These are phyloP conservation scores for Ogataea zsoltii DNA, from an alignment of 805 yeast genomes.

Conservation along the genomic window DNA sequence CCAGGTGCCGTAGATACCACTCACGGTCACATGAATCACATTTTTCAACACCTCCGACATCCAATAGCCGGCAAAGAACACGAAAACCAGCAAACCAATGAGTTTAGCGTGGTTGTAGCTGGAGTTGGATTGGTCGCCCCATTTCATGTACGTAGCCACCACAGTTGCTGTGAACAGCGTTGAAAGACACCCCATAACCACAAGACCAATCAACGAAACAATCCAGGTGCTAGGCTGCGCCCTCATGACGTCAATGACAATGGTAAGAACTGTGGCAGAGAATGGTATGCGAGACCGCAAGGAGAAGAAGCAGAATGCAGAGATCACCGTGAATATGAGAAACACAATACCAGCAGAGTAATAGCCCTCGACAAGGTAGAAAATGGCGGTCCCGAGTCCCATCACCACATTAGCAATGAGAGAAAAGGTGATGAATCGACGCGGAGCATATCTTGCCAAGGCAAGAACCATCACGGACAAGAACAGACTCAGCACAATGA, in stretches of 20 bases:
- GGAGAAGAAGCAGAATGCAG: slow-evolving; percentile 20
- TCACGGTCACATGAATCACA: slow-evolving; percentile 75
- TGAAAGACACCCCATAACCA: slow-evolving; percentile 64
- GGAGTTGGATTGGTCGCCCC: slow-evolving; percentile 38
- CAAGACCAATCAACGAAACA: slow-evolving; percentile 37
- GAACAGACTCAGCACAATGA: slow-evolving; percentile 58
- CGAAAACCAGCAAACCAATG: slow-evolving; percentile 59
- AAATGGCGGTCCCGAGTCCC: slow-evolving; percentile 76
- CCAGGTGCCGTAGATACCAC: slow-evolving; percentile 94
- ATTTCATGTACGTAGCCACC: slow-evolving; percentile 77
- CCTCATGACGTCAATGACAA: slow-evolving; percentile 70
- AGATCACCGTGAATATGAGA: slow-evolving; percentile 33
- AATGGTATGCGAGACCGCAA: slow-evolving; percentile 29
- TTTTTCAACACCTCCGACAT: slow-evolving; percentile 82
- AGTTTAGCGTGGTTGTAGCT: slow-evolving; percentile 23
- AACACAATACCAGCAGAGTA: slow-evolving; percentile 75
- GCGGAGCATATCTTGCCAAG: slow-evolving; percentile 65
- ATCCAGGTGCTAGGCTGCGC: slow-evolving; percentile 65
- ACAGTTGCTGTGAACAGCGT: slow-evolving; percentile 65
- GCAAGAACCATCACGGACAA: slow-evolving; percentile 56
- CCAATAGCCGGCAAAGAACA: slow-evolving; percentile 81
- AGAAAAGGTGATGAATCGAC: slow-evolving; percentile 66
- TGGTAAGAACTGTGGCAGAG: slow-evolving; percentile 28
- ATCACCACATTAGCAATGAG: slow-evolving; percentile 64
- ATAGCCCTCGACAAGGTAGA: slow-evolving; percentile 64